These are phyloP conservation scores for Selaginella moellendorffii DNA, from an alignment of 75 land plant species.

Conservation along the genomic window DNA sequence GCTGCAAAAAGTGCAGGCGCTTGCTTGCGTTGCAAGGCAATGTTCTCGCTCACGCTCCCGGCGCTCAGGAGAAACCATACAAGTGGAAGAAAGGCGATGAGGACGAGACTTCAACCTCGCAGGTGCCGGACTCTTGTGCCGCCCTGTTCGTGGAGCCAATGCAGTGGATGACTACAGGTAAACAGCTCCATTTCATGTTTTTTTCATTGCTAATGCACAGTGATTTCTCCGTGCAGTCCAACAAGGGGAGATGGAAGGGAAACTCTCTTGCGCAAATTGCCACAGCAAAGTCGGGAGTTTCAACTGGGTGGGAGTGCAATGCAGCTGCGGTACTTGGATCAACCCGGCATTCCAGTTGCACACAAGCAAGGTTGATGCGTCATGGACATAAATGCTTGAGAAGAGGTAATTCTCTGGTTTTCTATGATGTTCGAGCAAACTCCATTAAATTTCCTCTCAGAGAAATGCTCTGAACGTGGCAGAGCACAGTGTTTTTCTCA, in stretches of 20 bases:
- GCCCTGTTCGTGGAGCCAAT: conserved; percentile 93
- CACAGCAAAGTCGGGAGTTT: conserved; percentile 70
- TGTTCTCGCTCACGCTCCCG: conserved; percentile 59
- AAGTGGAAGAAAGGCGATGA: conserved; percentile 44
- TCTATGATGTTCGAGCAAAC: too few species aligned
- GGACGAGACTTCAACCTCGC: conserved; percentile 18
- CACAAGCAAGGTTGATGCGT: conserved; percentile 59
- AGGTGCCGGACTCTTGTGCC: too few species aligned
- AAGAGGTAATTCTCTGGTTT: too few species aligned
- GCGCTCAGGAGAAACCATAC: conserved; percentile 62
- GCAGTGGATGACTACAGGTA: conserved; percentile 94
- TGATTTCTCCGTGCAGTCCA: background rate
- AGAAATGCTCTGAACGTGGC: too few species aligned
- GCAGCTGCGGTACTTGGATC: conserved; percentile 93
- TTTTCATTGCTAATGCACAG: background rate
- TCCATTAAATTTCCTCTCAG: too few species aligned
- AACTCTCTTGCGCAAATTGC: conserved; percentile 48
- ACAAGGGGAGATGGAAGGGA: background rate
- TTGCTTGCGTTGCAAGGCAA: conserved; percentile 70
- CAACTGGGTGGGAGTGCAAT: conserved; percentile 91
- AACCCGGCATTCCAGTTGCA: conserved; percentile 96
- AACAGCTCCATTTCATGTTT: background rate
- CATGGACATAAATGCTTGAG: conserved; percentile 16
- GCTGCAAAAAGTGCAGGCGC: conserved; percentile 90
- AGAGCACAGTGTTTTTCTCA: too few species aligned